phyloP scores from a whole-genome alignment of 1,284 basidiomycete genomes.

The Heterobasidion occidentale region DNA sequence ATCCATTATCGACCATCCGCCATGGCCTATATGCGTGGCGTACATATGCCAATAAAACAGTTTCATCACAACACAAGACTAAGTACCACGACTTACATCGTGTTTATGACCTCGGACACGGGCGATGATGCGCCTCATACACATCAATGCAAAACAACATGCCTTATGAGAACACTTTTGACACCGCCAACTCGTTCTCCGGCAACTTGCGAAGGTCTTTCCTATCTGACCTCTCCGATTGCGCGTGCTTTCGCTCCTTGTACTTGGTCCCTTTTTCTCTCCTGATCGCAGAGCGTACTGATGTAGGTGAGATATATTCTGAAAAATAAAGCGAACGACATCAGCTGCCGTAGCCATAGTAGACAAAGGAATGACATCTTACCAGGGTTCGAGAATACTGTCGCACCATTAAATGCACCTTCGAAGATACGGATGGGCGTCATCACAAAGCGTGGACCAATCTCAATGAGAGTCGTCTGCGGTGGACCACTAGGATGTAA shows the following conservation, averaged over 20 bases:
- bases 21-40: too few relatives aligned
- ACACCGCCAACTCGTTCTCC: slow-evolving; percentile 79
- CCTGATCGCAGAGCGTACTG: slow-evolving; percentile 67
- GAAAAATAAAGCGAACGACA: slow-evolving; percentile 4
- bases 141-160: neutral
- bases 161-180: slow-evolving; percentile 80
- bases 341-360: neutral
- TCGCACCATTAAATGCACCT: slow-evolving; percentile 92
- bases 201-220: slow-evolving; percentile 57
- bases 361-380: slow-evolving; percentile 14
- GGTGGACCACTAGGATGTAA: slow-evolving; percentile 68
- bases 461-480: slow-evolving; percentile 81
- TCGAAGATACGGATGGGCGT: slow-evolving; percentile 99
- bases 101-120: too few relatives aligned
- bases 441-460: slow-evolving; percentile 95
- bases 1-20: too few relatives aligned
- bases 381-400: slow-evolving; percentile 95
- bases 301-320: slow-evolving; percentile 91
- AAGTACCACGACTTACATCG: too few relatives aligned
- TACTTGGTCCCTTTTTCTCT: slow-evolving; percentile 78
- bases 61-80: too few relatives aligned
- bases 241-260: slow-evolving; percentile 70
- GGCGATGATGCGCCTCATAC: neutral
- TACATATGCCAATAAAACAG: too few relatives aligned
- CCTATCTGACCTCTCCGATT: slow-evolving; percentile 60